Evolutionary conservation across 139 green algal genomes (phyloP).

Genomic region (Pseudopediastrum boryanum): DNA sequence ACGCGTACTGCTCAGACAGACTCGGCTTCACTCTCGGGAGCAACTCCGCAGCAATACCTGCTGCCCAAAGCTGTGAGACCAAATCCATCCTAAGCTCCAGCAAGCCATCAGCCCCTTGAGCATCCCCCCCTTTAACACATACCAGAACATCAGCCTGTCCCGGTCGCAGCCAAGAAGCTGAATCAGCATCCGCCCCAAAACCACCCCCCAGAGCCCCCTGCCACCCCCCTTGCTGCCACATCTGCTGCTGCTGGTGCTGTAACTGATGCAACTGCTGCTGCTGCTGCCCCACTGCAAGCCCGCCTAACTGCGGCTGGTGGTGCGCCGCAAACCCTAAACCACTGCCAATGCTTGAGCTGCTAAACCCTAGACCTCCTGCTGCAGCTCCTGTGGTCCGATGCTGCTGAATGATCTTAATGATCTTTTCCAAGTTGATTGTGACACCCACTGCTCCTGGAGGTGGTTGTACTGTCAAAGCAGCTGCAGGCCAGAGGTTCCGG

Average conservation of each 20-base stretch:
- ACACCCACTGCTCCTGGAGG: slow-evolving; percentile 53
- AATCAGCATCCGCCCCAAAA: too few relatives aligned
- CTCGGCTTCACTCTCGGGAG: slow-evolving; percentile 61
- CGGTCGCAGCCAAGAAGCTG: background rate
- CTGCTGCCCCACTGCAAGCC: background rate
- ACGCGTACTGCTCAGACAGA: slow-evolving; percentile 82
- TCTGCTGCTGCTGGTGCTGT: too few relatives aligned
- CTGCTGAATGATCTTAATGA: background rate
- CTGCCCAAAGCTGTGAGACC: slow-evolving; percentile 66
- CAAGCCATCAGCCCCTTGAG: slow-evolving; percentile 45
- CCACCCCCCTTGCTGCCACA: background rate
- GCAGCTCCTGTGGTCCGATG: background rate
- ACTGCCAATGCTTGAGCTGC: slow-evolving; percentile 1
- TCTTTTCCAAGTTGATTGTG: slow-evolving; percentile 30
- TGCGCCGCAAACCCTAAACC: too few relatives aligned
- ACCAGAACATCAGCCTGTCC: slow-evolving; percentile 78
- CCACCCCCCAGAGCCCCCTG: background rate
- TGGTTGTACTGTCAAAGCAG: slow-evolving; percentile 12
- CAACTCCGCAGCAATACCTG: slow-evolving; percentile 73
- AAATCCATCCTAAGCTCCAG: slow-evolving; percentile 61
- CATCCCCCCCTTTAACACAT: slow-evolving; percentile 67
- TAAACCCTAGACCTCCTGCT: background rate
- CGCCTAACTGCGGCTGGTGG: too few relatives aligned
- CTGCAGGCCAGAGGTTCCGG: slow-evolving; percentile 57
- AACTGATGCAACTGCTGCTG: background rate